Percentiles rank a stretch among this genome's conserved stretches.
Evolutionary conservation across 768 basidiomycete genomes (phyloP).

Genomic region (Termitomyces sp.): DNA sequence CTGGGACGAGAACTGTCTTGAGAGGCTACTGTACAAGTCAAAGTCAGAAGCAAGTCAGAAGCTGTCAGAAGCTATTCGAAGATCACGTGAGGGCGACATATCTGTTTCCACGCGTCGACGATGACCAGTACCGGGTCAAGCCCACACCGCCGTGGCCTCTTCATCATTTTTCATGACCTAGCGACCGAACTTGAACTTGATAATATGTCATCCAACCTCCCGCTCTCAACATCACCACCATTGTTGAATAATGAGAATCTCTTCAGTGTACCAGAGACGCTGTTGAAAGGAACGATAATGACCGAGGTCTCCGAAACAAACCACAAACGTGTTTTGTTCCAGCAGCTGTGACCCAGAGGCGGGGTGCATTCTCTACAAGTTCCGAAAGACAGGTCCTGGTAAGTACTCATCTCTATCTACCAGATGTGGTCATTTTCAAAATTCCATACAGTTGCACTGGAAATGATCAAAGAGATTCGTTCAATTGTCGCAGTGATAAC

Average conservation of each 20-base stretch:
- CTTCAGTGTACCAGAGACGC: conserved; percentile 7
- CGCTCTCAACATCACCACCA: neutral
- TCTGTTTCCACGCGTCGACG: too few relatives aligned
- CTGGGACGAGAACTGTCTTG: too few relatives aligned
- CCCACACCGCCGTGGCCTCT: too few relatives aligned
- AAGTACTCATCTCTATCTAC: conserved; percentile 28
- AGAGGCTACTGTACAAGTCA: too few relatives aligned
- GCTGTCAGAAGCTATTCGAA: too few relatives aligned
- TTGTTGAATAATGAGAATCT: neutral
- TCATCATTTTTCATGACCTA: too few relatives aligned
- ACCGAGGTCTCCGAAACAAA: conserved; percentile 78
- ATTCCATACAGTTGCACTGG: conserved; percentile 80
- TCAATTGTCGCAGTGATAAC: conserved; percentile 66
- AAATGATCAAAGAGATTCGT: conserved; percentile 84
- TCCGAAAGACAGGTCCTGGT: conserved; percentile 59
- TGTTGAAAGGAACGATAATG: conserved; percentile 56
- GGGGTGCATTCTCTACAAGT: conserved; percentile 71
- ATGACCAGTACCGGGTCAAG: too few relatives aligned
- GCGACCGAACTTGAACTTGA: neutral
- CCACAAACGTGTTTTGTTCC: conserved; percentile 63
- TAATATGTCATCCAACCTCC: neutral
- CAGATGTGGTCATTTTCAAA: too few relatives aligned
- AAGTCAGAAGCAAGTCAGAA: too few relatives aligned
- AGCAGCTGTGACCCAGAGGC: conserved; percentile 74
- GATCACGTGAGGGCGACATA: too few relatives aligned